These are phyloP conservation scores for Breynia disticha DNA, from an alignment of 441 rosid genomes.

Conservation along the genomic window DNA sequence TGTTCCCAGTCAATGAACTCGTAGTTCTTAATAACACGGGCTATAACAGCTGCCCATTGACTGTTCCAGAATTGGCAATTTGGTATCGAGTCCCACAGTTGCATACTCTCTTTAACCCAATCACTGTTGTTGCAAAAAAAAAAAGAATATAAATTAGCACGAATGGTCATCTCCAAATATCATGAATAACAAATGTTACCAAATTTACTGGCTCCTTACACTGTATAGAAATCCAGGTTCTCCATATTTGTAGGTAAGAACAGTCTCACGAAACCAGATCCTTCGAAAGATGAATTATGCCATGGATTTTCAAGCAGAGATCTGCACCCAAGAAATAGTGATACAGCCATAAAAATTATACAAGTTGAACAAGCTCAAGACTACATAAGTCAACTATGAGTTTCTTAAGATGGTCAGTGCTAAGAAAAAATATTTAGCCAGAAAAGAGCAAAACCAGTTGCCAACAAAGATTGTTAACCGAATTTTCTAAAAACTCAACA, in stretches of 20 bases:
- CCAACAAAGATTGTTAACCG: no score
- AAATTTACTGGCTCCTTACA: constrained; percentile 40
- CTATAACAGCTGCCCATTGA: constrained; percentile 90
- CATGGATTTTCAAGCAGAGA: constrained; percentile 91
- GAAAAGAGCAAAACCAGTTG: no score
- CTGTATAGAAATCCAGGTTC: constrained; percentile 83
- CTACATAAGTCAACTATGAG: background rate
- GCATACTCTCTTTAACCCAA: constrained; percentile 64
- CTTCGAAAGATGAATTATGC: constrained; percentile 97
- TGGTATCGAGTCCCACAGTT: constrained; percentile 88
- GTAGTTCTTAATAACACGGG: constrained; percentile 84
- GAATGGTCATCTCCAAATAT: constrained; percentile 13
- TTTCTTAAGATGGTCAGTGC: no score
- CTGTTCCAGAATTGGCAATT: constrained; percentile 99
- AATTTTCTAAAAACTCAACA: no score
- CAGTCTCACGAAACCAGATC: constrained; percentile 90
- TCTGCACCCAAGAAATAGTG: constrained; percentile 31
- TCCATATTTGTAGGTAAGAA: constrained; percentile 89
- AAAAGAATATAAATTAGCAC: constrained; percentile 15
- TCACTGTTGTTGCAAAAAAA: constrained; percentile 51
- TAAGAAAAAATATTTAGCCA: no score
- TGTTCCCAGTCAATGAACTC: constrained; percentile 71
- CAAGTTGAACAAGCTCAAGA: background rate
- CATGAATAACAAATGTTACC: constrained; percentile 17
- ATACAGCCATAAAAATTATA: background rate